Conservation (phyloP, 1,284 basidiomycete species). For the Ceratobasidium sp. region DNA sequence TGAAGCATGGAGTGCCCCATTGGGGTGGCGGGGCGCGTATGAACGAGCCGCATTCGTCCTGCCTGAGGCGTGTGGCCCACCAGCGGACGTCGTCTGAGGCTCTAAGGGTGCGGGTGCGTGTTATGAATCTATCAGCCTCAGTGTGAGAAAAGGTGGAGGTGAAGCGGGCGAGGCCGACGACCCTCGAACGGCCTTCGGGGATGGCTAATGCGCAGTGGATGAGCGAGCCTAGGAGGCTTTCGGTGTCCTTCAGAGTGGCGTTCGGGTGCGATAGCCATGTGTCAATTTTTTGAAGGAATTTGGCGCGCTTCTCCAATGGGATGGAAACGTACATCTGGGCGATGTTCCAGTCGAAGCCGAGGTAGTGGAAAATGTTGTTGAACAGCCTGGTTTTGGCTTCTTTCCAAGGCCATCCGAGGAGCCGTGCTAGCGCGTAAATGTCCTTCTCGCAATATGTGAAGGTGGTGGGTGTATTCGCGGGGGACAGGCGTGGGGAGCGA, state of each 20-base stretch:
- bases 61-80: slow-evolving; percentile 9
- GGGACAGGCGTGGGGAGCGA: slow-evolving; percentile 45
- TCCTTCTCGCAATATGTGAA: slow-evolving; percentile 46
- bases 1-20: not conserved
- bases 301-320: slow-evolving; percentile 28
- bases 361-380: not conserved
- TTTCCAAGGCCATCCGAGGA: slow-evolving; percentile 44
- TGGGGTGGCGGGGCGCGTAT: not conserved
- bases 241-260: not conserved
- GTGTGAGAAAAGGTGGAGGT: not conserved
- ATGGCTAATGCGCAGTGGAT: slow-evolving; percentile 34
- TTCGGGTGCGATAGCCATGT: no score
- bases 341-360: slow-evolving; percentile 41
- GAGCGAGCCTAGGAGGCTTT: slow-evolving; percentile 29
- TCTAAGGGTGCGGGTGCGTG: not conserved
- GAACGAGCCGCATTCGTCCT: not conserved
- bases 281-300: slow-evolving; percentile 18
- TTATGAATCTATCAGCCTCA: not conserved
- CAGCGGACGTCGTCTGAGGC: slow-evolving; percentile 25
- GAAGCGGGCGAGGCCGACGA: slow-evolving; percentile 2
- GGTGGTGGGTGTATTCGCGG: not conserved
- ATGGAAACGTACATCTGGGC: slow-evolving; percentile 1
- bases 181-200: slow-evolving; percentile 4
- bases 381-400: slow-evolving; percentile 36
- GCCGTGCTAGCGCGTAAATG: slow-evolving; percentile 60